Evolutionary conservation across 2,329 filamentous ascomycete genomes (phyloP).

Genomic region (Thelonectria rubi): DNA sequence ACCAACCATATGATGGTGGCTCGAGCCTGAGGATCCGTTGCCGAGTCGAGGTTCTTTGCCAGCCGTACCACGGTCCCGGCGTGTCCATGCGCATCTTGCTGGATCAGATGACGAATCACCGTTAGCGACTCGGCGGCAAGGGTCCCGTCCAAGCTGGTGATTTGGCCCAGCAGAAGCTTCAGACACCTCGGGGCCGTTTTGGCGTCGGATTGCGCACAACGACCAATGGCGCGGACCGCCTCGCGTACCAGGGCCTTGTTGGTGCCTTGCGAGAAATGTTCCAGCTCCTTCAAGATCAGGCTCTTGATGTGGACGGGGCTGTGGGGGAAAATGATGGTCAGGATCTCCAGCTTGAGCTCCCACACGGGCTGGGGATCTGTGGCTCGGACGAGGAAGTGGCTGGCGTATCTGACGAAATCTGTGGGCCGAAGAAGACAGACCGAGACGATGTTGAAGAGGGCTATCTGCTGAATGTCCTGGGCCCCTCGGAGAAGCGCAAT

Average conservation of each 20-base stretch:
- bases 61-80: constrained; percentile 86
- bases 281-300: constrained; percentile 89
- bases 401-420: constrained; percentile 87
- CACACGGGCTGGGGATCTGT: constrained; percentile 84
- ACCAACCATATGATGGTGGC: constrained; percentile 98
- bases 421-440: constrained; percentile 80
- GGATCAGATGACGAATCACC: constrained; percentile 94
- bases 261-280: constrained; percentile 83
- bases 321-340: constrained; percentile 91
- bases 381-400: constrained; percentile 86
- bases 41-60: constrained; percentile 89
- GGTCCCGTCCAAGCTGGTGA: constrained; percentile 86
- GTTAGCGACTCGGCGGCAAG: constrained; percentile 93
- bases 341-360: constrained; percentile 89
- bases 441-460: constrained; percentile 94
- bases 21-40: constrained; percentile 85
- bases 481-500: constrained; percentile 85
- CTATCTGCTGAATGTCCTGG: constrained; percentile 87
- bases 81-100: constrained; percentile 85
- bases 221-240: constrained; percentile 89
- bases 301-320: constrained; percentile 79
- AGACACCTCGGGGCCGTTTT: constrained; percentile 81
- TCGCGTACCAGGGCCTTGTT: constrained; percentile 85
- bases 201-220: constrained; percentile 84
- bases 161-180: constrained; percentile 82